Evolutionary conservation across 495 filamentous ascomycete species (phyloP), one percentile per base, ranked within the genome.

Genomic region (Chaetomidium leptoderma): DNA sequence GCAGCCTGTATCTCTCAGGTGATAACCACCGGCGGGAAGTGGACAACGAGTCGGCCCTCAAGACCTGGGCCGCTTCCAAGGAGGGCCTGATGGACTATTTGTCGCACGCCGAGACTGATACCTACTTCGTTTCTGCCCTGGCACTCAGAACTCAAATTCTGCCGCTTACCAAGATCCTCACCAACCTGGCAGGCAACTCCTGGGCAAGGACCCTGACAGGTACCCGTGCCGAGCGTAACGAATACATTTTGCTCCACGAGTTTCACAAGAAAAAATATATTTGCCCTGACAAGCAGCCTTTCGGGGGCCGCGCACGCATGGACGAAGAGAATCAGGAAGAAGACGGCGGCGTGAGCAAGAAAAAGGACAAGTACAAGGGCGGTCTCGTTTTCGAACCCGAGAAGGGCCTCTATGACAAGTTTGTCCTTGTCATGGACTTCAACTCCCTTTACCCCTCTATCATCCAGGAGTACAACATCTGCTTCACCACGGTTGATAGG

Each of bases 401-500:
- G 71, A 97, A 89, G 69, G 93, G 95, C 9, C 80, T 98, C 24
- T 97, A 97, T 66, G 95, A 98, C 77, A 92, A 89, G 71, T 95
- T 92, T 65, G 85, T 98, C 29, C 81, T 98, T 21, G 93, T 98
- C 69, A 98, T 98, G 93, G 93, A 98, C 76, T 98, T 97, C 77
- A 98, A 98, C 81, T 96, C 91, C 71, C 77, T 98, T 63, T 98
- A 98, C 66, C 93, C 93, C 14, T 96, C 91, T 71, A 97, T 98
- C 63, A 98, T 98, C 62, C 95, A 97, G 70, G 95, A 98, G 78
- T 97, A 83, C 76, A 98, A 98, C 70, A 98, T 98, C 65, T 98
- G 93, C 76, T 98, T 98, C 72, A 98, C 93, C 4, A 98, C 93
- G 0, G 91, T 97, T 5, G 90, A 97, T 60, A 78, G 83, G 80